Percentiles rank a stretch among this genome's conserved stretches.
These are phyloP conservation scores for Medakamo hakoo DNA, from an alignment of 139 green algal species.

Conservation along the genomic window DNA sequence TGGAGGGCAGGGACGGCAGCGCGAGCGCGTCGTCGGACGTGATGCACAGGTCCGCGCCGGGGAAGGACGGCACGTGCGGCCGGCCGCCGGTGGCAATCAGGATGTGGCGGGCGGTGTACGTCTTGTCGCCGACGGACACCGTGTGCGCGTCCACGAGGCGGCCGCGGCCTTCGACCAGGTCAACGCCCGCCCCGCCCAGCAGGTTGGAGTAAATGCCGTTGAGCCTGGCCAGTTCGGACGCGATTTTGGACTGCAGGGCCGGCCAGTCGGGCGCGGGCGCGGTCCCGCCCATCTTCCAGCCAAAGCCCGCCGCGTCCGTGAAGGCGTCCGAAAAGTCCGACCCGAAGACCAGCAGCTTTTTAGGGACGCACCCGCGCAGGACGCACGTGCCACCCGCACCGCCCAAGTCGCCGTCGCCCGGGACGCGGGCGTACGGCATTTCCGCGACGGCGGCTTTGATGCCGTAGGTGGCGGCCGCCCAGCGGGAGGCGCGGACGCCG, in stretches of 20 bases:
- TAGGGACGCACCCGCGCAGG: constrained; percentile 58
- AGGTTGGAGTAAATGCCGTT: constrained; percentile 80
- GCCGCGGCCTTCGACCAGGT: constrained; percentile 59
- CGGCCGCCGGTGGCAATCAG: constrained; percentile 74
- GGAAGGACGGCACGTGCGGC: constrained; percentile 56
- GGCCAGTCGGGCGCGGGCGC: background rate
- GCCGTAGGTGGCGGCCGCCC: constrained; percentile 43
- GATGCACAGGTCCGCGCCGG: constrained; percentile 73
- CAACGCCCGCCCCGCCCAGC: constrained; percentile 45
- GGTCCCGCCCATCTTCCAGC: constrained; percentile 20
- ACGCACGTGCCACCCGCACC: constrained; percentile 76
- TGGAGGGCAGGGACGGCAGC: constrained; percentile 39
- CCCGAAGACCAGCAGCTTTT: constrained; percentile 47
- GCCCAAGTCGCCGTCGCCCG: constrained; percentile 38
- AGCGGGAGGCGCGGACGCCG: constrained; percentile 48
- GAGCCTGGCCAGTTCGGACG: constrained; percentile 83
- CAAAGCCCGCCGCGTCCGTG: constrained; percentile 50
- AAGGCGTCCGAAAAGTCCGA: constrained; percentile 42
- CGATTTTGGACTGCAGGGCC: constrained; percentile 31
- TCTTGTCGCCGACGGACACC: constrained; percentile 36
- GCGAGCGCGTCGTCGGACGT: constrained; percentile 81
- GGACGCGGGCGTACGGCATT: constrained; percentile 48
- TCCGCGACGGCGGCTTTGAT: constrained; percentile 66
- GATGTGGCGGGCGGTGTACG: constrained; percentile 56
- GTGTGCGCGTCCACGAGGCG: constrained; percentile 68